phyloP scores from a whole-genome alignment of 2,329 filamentous ascomycete species.

The Camillea tinctor region DNA sequence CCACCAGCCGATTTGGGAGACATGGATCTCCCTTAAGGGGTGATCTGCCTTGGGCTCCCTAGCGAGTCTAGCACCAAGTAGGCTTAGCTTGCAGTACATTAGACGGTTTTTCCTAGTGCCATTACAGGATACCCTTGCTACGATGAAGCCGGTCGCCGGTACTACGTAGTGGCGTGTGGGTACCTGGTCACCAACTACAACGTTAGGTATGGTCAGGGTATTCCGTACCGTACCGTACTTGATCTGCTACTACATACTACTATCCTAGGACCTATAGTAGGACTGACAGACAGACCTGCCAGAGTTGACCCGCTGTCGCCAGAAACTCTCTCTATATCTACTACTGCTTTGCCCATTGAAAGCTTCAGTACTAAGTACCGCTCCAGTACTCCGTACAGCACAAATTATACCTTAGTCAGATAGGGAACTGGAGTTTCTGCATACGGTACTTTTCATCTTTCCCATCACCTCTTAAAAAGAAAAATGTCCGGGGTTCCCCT shows the following conservation, averaged over 20 bases:
- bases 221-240: too few relatives aligned
- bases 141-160: neutral
- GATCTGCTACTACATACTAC: too few relatives aligned
- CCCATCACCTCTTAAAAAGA: too few relatives aligned
- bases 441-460: too few relatives aligned
- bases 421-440: too few relatives aligned
- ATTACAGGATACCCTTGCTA: neutral
- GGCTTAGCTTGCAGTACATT: neutral
- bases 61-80: neutral
- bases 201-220: too few relatives aligned
- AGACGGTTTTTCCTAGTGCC: neutral
- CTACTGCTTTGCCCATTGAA: neutral
- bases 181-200: neutral
- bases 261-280: too few relatives aligned
- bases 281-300: too few relatives aligned
- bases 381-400: too few relatives aligned
- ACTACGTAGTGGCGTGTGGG: neutral
- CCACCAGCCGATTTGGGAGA: conserved; percentile 24
- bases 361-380: too few relatives aligned
- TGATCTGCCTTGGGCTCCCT: neutral
- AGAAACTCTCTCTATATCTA: neutral
- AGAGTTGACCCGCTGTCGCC: neutral
- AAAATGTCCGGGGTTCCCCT: neutral
- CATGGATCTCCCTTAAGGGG: conserved; percentile 4
- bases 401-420: neutral